A percentile compares a stretch with the other conserved stretches of the same genome.
Evolutionary conservation across 306 rosid species (phyloP).

Genomic region (Pterocarpus macrocarpus): DNA sequence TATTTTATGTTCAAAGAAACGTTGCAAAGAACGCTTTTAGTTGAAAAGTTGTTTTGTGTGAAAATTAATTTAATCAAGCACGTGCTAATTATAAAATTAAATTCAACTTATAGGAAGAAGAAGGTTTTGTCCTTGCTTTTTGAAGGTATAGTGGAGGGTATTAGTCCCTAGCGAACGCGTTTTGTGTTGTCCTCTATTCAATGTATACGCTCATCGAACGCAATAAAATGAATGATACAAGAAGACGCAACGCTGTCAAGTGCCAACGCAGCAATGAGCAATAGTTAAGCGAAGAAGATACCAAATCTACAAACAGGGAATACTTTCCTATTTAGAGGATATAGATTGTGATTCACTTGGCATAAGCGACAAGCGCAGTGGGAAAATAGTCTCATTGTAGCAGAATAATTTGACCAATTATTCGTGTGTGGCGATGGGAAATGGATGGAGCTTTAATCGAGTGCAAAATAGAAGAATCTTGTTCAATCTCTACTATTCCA

Average conservation of each 20-base stretch:
- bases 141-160: no score
- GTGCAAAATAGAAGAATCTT: background rate
- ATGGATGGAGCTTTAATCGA: background rate
- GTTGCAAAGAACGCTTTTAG: no score
- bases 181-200: no score
- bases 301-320: background rate
- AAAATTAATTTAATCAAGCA: no score
- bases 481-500: background rate
- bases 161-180: no score
- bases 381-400: background rate
- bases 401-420: background rate
- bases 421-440: background rate
- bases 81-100: no score
- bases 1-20: background rate
- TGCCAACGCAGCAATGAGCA: background rate
- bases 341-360: background rate
- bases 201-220: background rate
- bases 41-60: no score
- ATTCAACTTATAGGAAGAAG: no score
- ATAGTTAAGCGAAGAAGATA: background rate
- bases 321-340: background rate
- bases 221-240: no score
- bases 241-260: background rate
- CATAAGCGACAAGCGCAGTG: background rate
- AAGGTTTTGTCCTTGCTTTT: no score